These are phyloP conservation scores for Kodamaea laetipori DNA, from an alignment of 805 yeast species.

Conservation along the genomic window DNA sequence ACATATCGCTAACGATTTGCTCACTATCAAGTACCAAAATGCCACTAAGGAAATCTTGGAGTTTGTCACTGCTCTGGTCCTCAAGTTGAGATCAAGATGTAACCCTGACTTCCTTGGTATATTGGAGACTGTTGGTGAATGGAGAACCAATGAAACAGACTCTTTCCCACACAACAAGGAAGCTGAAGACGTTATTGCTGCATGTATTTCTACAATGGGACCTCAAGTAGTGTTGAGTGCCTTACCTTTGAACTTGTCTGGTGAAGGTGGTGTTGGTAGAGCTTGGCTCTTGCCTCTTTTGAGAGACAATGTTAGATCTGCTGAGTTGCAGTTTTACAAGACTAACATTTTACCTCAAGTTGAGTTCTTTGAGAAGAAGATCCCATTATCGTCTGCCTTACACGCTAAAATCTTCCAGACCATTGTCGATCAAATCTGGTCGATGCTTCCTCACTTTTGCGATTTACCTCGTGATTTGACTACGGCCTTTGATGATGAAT, in stretches of 20 bases:
- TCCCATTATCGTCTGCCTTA: conserved; percentile 51
- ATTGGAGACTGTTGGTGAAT: conserved; percentile 73
- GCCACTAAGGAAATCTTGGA: conserved; percentile 77
- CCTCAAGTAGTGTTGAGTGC: conserved; percentile 76
- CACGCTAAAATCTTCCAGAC: conserved; percentile 81
- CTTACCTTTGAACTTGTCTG: conserved; percentile 72
- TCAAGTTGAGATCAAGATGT: conserved; percentile 62
- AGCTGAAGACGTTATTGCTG: conserved; percentile 77
- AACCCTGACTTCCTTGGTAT: conserved; percentile 71
- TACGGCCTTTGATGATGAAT: conserved; percentile 65
- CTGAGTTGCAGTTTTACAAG: conserved; percentile 66
- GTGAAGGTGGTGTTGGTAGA: conserved; percentile 65
- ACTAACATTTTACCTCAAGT: conserved; percentile 66
- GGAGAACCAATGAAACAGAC: conserved; percentile 78
- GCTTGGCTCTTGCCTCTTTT: conserved; percentile 94
- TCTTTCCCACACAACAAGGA: conserved; percentile 69
- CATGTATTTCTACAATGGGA: conserved; percentile 79
- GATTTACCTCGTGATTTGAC: conserved; percentile 79
- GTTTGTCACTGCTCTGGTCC: conserved; percentile 61
- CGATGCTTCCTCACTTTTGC: conserved; percentile 84
- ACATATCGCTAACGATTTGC: conserved; percentile 53
- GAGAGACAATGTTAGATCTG: conserved; percentile 79
- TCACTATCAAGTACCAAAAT: conserved; percentile 72
- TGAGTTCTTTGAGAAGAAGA: conserved; percentile 53
- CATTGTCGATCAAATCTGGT: conserved; percentile 89